Conservation (phyloP, 2,329 filamentous ascomycete species). For the Xylogone sp. region DNA sequence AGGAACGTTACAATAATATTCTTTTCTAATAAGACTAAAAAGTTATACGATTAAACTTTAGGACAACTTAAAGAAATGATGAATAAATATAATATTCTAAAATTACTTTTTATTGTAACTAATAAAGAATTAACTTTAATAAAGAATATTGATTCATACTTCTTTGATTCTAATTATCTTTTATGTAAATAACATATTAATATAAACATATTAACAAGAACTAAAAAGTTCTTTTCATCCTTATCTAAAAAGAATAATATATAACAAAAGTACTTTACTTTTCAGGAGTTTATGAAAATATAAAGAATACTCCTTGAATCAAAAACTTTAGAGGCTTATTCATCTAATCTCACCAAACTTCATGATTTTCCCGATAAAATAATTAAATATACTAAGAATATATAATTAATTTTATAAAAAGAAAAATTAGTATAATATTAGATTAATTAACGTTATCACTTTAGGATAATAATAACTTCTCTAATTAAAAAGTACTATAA, state of each 20-base stretch:
- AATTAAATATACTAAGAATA: not conserved
- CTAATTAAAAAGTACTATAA: not conserved
- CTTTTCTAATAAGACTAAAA: not conserved
- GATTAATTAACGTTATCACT: not conserved
- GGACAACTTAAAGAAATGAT: not conserved
- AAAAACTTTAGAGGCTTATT: not conserved
- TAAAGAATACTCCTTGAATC: not conserved
- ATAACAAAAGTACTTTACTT: too few relatives aligned
- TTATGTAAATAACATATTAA: not conserved
- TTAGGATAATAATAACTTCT: not conserved
- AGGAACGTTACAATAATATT: not conserved
- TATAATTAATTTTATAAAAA: not conserved
- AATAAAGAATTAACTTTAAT: too few relatives aligned
- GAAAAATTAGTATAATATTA: conserved; percentile 1
- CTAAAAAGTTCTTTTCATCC: not conserved
- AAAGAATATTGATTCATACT: not conserved
- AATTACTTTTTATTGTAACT: too few relatives aligned
- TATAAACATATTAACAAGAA: conserved; percentile 1
- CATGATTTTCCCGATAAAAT: not conserved
- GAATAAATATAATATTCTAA: too few relatives aligned
- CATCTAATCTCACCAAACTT: not conserved
- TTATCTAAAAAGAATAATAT: not conserved
- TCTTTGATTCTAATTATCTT: not conserved
- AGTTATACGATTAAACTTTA: not conserved
- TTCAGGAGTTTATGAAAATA: not conserved